phyloP scores from a whole-genome alignment of 1,139 yeast species.

The Hyphopichia khmerensis region DNA sequence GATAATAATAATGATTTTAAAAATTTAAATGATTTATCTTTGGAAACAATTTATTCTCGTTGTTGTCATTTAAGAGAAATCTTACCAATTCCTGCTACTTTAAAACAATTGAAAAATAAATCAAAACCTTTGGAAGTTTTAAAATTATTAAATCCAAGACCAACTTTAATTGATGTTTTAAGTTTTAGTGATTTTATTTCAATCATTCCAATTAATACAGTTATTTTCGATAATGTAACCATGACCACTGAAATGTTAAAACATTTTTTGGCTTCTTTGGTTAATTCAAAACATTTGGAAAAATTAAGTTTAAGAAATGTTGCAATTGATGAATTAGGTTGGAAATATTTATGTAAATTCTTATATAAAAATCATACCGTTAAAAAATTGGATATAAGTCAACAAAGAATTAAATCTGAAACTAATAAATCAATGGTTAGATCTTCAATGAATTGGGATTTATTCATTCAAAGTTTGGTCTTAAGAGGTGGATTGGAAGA shows the following conservation, averaged over 20 bases:
- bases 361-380: constrained; percentile 57
- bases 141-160: constrained; percentile 83
- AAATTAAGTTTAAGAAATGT: constrained; percentile 80
- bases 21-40: constrained; percentile 35
- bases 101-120: constrained; percentile 77
- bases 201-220: constrained; percentile 74
- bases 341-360: constrained; percentile 76
- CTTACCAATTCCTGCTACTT: constrained; percentile 71
- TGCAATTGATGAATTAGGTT: constrained; percentile 65
- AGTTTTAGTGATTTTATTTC: constrained; percentile 88
- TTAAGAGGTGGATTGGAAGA: constrained; percentile 78
- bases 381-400: constrained; percentile 75
- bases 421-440: constrained; percentile 47
- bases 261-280: constrained; percentile 63
- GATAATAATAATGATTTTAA: constrained; percentile 7
- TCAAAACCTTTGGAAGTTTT: constrained; percentile 72
- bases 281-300: constrained; percentile 57
- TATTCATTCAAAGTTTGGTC: constrained; percentile 59
- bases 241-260: constrained; percentile 79
- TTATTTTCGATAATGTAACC: constrained; percentile 80
- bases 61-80: constrained; percentile 76
- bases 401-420: constrained; percentile 62
- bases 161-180: constrained; percentile 83
- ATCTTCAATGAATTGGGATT: constrained; percentile 72
- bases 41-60: constrained; percentile 73